Evolutionary conservation across 371 early-diverging fungal species (phyloP).

Genomic region (Circinella umbellata): DNA sequence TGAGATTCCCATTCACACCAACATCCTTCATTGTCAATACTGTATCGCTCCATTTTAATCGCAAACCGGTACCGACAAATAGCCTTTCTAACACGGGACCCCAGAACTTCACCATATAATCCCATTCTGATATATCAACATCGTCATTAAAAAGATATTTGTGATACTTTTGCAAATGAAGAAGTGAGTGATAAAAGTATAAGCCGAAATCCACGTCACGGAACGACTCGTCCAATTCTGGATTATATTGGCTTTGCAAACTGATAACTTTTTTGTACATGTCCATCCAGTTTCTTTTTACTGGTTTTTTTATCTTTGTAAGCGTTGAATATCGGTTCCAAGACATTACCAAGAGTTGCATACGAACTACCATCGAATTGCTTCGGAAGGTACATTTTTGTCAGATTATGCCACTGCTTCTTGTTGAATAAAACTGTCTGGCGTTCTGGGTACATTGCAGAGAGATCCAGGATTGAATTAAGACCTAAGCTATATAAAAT

Average conservation of each 20-base stretch:
- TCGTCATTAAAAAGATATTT: not conserved
- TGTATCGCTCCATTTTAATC: conserved; percentile 1
- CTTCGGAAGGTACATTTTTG: not conserved
- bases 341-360: not conserved
- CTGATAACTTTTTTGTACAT: not conserved
- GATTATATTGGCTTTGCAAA: not conserved
- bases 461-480: not conserved
- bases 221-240: not conserved
- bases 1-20: not conserved
- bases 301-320: not conserved
- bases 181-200: not conserved
- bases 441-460: not conserved
- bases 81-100: not conserved
- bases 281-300: not conserved
- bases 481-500: not conserved
- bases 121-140: conserved; percentile 2
- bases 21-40: not conserved
- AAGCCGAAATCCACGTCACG: not conserved
- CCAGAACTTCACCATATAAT: not conserved
- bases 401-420: not conserved
- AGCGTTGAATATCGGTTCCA: not conserved
- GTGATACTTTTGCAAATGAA: conserved; percentile 3
- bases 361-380: not conserved
- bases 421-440: not conserved
- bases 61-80: not conserved